phyloP scores from a whole-genome alignment of 2,329 filamentous ascomycete species.

The Microdochium bolleyi region DNA sequence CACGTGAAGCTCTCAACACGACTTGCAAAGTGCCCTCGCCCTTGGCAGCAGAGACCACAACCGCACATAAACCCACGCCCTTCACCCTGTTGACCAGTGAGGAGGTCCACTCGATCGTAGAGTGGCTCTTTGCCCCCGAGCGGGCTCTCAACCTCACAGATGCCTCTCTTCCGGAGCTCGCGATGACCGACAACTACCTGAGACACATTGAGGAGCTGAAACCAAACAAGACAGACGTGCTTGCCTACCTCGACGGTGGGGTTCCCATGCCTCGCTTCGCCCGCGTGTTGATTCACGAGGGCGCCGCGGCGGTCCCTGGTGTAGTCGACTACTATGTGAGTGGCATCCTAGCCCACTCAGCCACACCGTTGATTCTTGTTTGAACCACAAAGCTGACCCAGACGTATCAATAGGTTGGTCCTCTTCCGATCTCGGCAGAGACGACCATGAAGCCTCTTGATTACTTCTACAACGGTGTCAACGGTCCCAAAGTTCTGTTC shows the following conservation, averaged over 20 bases:
- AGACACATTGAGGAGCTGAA: not conserved
- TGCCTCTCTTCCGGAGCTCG: not conserved
- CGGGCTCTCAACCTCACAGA: not conserved
- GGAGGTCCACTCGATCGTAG: not conserved
- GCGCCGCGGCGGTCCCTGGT: conserved; percentile 25
- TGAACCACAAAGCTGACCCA: too few species aligned
- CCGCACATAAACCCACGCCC: not conserved
- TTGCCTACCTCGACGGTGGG: conserved; percentile 32
- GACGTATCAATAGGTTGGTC: not conserved
- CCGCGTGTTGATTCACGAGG: conserved; percentile 31
- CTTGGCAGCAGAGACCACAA: not conserved
- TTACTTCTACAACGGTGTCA: not conserved
- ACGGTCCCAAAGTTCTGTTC: conserved; percentile 23
- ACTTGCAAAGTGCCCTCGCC: not conserved
- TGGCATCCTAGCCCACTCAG: conserved; percentile 25
- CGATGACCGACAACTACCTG: not conserved
- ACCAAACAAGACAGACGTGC: conserved; percentile 41
- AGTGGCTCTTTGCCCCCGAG: not conserved
- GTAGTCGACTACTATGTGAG: conserved; percentile 32
- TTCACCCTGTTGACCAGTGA: not conserved
- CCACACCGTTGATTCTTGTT: conserved; percentile 18
- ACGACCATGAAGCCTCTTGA: not conserved
- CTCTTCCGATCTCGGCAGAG: not conserved
- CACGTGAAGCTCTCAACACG: not conserved
- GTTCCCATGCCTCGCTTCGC: conserved; percentile 32